Percentiles rank a stretch among this genome's conserved stretches.
Evolutionary conservation across 176 grass and related monocot genomes (phyloP).

Genomic region (Cymbopogon citratus): DNA sequence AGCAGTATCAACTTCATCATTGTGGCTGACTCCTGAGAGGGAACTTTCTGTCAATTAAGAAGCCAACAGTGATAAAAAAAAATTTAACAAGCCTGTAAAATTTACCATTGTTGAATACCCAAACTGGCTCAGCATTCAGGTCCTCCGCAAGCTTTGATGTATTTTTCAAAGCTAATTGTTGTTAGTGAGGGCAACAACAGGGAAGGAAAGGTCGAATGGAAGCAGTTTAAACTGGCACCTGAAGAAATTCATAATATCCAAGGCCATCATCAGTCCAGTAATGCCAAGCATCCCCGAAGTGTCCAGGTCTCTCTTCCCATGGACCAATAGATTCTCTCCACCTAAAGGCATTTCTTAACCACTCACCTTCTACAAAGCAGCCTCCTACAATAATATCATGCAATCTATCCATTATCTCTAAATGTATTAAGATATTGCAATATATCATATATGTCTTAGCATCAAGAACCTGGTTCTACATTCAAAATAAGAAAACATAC

Average conservation of each 20-base stretch:
- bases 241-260: slow-evolving; percentile 84
- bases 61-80: neutral
- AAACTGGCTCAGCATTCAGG: slow-evolving; percentile 50
- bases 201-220: neutral
- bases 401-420: neutral
- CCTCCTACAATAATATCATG: slow-evolving; percentile 46
- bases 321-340: slow-evolving; percentile 69
- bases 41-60: slow-evolving; percentile 7
- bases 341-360: slow-evolving; percentile 80
- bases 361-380: slow-evolving; percentile 64
- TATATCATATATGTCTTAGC: neutral
- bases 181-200: neutral
- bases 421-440: neutral
- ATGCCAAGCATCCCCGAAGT: slow-evolving; percentile 77
- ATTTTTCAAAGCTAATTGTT: slow-evolving; percentile 3
- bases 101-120: slow-evolving; percentile 89
- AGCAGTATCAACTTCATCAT: neutral
- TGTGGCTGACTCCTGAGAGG: neutral
- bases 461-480: slow-evolving; percentile 5
- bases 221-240: slow-evolving; percentile 36
- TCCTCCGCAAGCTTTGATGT: slow-evolving; percentile 68
- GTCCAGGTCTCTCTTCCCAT: slow-evolving; percentile 84
- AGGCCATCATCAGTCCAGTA: slow-evolving; percentile 94
- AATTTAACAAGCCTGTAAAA: neutral
- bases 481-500: slow-evolving; percentile 32